Percentiles rank a stretch among this genome's conserved stretches.
Conservation (phyloP, 257 asterid genomes). For the Thymus mandschuricus region DNA sequence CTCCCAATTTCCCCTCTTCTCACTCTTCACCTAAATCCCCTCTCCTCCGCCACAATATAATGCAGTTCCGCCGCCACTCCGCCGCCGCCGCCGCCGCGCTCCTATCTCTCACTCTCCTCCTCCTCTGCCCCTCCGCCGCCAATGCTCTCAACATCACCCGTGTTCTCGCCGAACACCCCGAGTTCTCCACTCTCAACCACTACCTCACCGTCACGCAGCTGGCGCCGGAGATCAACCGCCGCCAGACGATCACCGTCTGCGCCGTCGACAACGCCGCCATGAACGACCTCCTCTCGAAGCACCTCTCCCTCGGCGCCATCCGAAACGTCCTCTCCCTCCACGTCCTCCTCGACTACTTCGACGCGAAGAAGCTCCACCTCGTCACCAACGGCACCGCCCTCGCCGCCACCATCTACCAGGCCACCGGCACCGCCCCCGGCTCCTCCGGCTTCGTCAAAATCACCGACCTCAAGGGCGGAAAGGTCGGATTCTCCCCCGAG, state of each 20-base stretch:
- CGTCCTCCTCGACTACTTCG: conserved; percentile 73
- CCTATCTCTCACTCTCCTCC: conserved; percentile 31
- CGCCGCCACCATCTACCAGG: conserved; percentile 71
- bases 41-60: conserved; percentile 42
- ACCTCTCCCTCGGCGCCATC: conserved; percentile 43
- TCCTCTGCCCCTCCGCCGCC: conserved; percentile 37
- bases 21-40: conserved; percentile 9
- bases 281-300: conserved; percentile 61
- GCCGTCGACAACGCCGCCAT: conserved; percentile 67
- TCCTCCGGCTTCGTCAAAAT: conserved; percentile 72
- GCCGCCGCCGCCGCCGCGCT: conserved; percentile 36
- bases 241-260: conserved; percentile 68
- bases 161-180: conserved; percentile 48
- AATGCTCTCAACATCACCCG: conserved; percentile 64
- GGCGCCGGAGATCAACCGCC: conserved; percentile 60
- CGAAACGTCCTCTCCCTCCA: conserved; percentile 66
- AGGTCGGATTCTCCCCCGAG: conserved; percentile 57
- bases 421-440: conserved; percentile 75
- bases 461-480: conserved; percentile 64
- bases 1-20: not conserved
- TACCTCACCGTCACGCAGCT: conserved; percentile 64
- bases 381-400: conserved; percentile 66
- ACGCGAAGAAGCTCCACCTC: conserved; percentile 71
- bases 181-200: conserved; percentile 67
- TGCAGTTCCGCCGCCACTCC: conserved; percentile 54